Evolutionary conservation across 768 basidiomycete species (phyloP).

Genomic region (Solioccasus polychromus): DNA sequence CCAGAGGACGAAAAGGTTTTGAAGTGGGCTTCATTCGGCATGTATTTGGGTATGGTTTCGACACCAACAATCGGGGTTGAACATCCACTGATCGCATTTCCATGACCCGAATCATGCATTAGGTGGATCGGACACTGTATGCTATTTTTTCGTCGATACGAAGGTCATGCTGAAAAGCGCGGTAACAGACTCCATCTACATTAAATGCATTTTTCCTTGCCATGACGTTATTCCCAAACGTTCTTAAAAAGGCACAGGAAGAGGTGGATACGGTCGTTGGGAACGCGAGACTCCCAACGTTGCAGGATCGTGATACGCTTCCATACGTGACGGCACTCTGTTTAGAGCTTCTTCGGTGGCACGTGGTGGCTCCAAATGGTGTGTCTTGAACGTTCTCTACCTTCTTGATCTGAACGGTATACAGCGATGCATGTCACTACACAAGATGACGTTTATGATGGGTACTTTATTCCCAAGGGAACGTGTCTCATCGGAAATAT

Average conservation of each 20-base stretch:
- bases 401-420: background rate
- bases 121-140: constrained; percentile 46
- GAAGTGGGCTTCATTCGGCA: constrained; percentile 14
- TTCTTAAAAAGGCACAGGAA: constrained; percentile 22
- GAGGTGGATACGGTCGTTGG: constrained; percentile 27
- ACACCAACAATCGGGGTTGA: no score
- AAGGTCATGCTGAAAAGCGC: no score
- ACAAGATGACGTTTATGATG: constrained; percentile 19
- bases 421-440: constrained; percentile 17
- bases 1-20: constrained; percentile 19
- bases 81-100: no score
- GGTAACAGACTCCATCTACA: constrained; percentile 17
- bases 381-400: background rate
- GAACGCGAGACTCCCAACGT: constrained; percentile 16
- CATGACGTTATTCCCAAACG: constrained; percentile 22
- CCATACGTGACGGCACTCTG: constrained; percentile 25
- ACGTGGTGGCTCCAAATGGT: constrained; percentile 16
- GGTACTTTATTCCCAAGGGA: constrained; percentile 24
- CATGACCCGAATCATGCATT: no score
- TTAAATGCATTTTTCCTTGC: constrained; percentile 24
- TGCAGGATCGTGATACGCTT: constrained; percentile 20
- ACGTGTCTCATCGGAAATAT: constrained; percentile 19
- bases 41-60: constrained; percentile 10
- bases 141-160: constrained; percentile 31
- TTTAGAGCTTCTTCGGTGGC: constrained; percentile 28